Percentiles rank a stretch among this genome's conserved stretches.
Evolutionary conservation across 371 early-diverging fungal species (phyloP).

Genomic region (Umbelopsis sp.): DNA sequence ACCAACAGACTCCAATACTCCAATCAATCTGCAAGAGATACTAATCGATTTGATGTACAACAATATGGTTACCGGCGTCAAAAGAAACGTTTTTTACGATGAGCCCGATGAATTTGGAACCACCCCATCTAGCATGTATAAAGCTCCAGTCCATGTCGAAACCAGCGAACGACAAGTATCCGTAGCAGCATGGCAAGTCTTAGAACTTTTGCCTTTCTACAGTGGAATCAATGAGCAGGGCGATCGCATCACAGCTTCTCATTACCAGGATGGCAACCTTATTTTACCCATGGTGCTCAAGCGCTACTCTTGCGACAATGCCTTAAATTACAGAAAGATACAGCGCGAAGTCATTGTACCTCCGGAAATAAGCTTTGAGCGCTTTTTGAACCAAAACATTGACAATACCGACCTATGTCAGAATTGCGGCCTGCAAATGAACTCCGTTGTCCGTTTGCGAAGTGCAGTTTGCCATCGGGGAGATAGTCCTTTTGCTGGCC

Average conservation of each 20-base stretch:
- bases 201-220: conserved; percentile 63
- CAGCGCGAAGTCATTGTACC: conserved; percentile 50
- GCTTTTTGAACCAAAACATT: conserved; percentile 49
- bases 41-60: conserved; percentile 39
- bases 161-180: conserved; percentile 24
- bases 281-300: conserved; percentile 61
- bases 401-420: conserved; percentile 30
- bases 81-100: conserved; percentile 31
- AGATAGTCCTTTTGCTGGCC: conserved; percentile 48
- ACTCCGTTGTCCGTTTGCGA: conserved; percentile 52
- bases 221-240: conserved; percentile 61
- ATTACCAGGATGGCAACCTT: conserved; percentile 33
- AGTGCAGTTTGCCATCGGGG: conserved; percentile 65
- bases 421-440: conserved; percentile 30
- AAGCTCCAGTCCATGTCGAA: conserved; percentile 5
- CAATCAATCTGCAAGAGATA: conserved; percentile 29
- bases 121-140: neutral
- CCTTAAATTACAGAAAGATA: conserved; percentile 40
- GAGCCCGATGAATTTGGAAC: neutral
- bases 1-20: conserved; percentile 27
- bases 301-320: conserved; percentile 47
- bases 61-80: conserved; percentile 40
- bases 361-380: conserved; percentile 49
- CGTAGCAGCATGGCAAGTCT: conserved; percentile 62
- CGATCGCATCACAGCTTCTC: conserved; percentile 51